Base-by-base conservation (phyloP, 1,284 basidiomycete species). In the Melanopsichium pennsylvanicum region DNA sequence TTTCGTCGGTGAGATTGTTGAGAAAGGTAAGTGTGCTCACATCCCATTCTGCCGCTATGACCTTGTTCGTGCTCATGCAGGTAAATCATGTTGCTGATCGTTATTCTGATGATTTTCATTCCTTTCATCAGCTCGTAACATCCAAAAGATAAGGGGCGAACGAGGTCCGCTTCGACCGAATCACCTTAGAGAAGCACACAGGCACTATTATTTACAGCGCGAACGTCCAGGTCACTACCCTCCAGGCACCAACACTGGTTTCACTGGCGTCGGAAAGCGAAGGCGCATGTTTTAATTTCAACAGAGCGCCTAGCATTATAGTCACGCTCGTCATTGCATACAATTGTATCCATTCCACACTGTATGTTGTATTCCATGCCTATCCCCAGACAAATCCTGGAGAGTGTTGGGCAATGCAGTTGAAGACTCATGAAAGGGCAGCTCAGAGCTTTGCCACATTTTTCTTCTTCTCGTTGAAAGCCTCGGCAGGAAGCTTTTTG, bases 1-100 rank as follows among this genome's bases (percentile, higher is more conserved):
- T 2, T 95, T 95, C 72, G 90, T 95, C 9, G 92, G 92, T 2
- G 92, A 94, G 81, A 90, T 94, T 5, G 87, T 93, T 18, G 92
- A 94, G 80, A 89, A 89, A 83, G 91, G 91, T 90, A 49, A 44
- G 83, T 74, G n/a, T n/a, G n/a, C n/a, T n/a, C n/a, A n/a, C n/a
- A n/a, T n/a, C n/a, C n/a, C n/a, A n/a, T n/a, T n/a, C n/a, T n/a
- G n/a, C n/a, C n/a, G n/a, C n/a, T n/a, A n/a, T n/a, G n/a, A n/a
- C n/a, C n/a, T n/a, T n/a, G n/a, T n/a, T n/a, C n/a, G n/a, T n/a
- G n/a, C n/a, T n/a, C n/a, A n/a, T n/a, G n/a, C n/a, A n/a, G n/a
- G n/a, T n/a, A n/a, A n/a, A n/a, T n/a, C n/a, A n/a, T n/a, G n/a
- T n/a, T n/a, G n/a, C n/a, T n/a, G n/a, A n/a, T n/a, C n/a, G n/a